Evolutionary conservation across 2,329 filamentous ascomycete genomes (phyloP).

Genomic region (Aureobasidium sp.): DNA sequence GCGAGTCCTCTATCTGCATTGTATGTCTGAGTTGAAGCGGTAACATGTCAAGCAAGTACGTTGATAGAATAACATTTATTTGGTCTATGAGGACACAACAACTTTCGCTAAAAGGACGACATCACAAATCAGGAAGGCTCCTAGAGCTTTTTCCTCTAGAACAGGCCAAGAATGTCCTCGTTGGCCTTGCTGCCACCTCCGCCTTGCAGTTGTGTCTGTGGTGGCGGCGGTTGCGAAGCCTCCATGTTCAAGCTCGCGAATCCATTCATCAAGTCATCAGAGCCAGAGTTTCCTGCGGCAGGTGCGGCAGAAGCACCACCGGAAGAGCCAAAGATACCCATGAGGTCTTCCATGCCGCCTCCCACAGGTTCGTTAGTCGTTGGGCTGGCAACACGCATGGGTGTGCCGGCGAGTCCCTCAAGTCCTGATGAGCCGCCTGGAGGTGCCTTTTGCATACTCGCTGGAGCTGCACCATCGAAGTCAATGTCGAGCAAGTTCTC

Average conservation of each 20-base stretch:
- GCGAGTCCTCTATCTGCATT: neutral
- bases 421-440: slow-evolving; percentile 43
- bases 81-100: neutral
- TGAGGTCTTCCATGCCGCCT: slow-evolving; percentile 71
- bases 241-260: slow-evolving; percentile 76
- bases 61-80: neutral
- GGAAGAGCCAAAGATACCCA: slow-evolving; percentile 56
- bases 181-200: slow-evolving; percentile 47
- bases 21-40: neutral
- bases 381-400: slow-evolving; percentile 62
- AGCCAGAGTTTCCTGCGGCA: slow-evolving; percentile 27
- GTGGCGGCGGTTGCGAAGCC: slow-evolving; percentile 56
- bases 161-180: slow-evolving; percentile 18
- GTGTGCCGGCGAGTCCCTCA: slow-evolving; percentile 55
- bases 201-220: slow-evolving; percentile 50
- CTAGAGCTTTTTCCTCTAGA: neutral
- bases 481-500: slow-evolving; percentile 96
- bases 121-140: neutral
- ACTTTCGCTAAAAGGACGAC: neutral
- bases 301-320: slow-evolving; percentile 22
- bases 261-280: slow-evolving; percentile 65
- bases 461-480: slow-evolving; percentile 87
- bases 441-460: slow-evolving; percentile 66
- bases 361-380: slow-evolving; percentile 35
- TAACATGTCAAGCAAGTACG: neutral